Percentiles rank a stretch among this genome's conserved stretches.
phyloP scores from a whole-genome alignment of 2,329 filamentous ascomycete genomes.

The Penicillium aurantiogriseum region DNA sequence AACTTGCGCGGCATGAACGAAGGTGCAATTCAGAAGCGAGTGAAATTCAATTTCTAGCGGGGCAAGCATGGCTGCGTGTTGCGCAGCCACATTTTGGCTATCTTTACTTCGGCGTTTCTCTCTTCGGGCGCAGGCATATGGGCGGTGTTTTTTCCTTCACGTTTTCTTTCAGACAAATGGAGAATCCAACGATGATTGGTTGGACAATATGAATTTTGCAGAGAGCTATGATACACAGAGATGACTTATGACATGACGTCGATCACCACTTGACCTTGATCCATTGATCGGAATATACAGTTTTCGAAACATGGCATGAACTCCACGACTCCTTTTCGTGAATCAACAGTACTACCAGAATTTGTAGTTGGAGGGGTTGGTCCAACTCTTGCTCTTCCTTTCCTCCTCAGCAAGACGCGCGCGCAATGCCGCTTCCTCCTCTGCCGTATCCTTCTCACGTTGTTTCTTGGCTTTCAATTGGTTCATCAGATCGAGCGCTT shows the following conservation, averaged over 20 bases:
- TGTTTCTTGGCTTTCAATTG: conserved; percentile 68
- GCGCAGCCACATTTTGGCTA: not conserved
- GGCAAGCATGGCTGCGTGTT: not conserved
- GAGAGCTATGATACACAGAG: conserved; percentile 26
- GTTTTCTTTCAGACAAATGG: not conserved
- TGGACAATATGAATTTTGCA: conserved; percentile 16
- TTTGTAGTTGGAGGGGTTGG: conserved; percentile 46
- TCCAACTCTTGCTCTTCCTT: conserved; percentile 44
- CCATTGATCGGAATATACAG: conserved; percentile 24
- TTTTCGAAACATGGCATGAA: conserved; percentile 26
- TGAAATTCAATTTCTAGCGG: conserved; percentile 40
- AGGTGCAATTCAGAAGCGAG: conserved; percentile 38
- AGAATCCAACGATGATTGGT: not conserved
- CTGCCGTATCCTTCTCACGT: conserved; percentile 45
- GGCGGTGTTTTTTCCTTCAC: conserved; percentile 1
- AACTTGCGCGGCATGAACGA: conserved; percentile 30
- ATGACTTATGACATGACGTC: conserved; percentile 26
- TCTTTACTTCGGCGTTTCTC: conserved; percentile 3
- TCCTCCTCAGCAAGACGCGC: conserved; percentile 39
- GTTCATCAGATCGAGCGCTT: conserved; percentile 79
- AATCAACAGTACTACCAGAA: conserved; percentile 42
- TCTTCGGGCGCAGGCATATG: conserved; percentile 1
- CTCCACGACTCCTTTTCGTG: conserved; percentile 33
- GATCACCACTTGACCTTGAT: conserved; percentile 9
- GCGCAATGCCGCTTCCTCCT: conserved; percentile 35